Evolutionary conservation across 345 rosid species (phyloP).

Genomic region (Rhizophora apiculata): DNA sequence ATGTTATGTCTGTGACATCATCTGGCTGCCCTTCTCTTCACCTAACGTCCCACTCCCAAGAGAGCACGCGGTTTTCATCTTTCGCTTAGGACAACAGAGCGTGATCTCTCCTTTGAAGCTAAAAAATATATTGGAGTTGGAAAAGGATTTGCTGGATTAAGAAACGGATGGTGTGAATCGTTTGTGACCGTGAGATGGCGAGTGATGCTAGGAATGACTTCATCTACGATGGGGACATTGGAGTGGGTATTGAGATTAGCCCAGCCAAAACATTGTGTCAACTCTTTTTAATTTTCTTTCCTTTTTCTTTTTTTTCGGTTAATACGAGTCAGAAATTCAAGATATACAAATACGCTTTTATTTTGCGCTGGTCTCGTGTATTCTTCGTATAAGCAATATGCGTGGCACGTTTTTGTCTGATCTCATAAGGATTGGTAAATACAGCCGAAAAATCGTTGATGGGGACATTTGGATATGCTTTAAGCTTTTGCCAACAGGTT

Average conservation of each 20-base stretch:
- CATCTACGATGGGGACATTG: constrained; percentile 30
- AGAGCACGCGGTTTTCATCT: constrained; percentile 20
- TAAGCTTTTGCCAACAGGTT: neutral
- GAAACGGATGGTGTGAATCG: constrained; percentile 38
- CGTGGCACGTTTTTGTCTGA: neutral
- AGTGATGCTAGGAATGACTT: constrained; percentile 49
- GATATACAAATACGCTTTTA: too few species aligned
- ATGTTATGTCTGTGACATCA: constrained; percentile 8
- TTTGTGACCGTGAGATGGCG: constrained; percentile 25
- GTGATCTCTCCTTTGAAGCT: constrained; percentile 37
- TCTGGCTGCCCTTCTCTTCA: neutral
- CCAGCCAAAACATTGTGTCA: constrained; percentile 15
- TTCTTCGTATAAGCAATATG: neutral
- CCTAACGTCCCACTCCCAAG: constrained; percentile 23
- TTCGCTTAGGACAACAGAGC: constrained; percentile 13
- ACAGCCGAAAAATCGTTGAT: neutral
- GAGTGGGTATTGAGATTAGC: constrained; percentile 39
- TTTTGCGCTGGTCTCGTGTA: too few species aligned
- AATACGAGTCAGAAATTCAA: too few species aligned
- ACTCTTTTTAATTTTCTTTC: neutral
- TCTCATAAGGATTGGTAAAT: neutral
- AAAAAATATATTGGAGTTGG: neutral
- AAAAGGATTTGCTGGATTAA: constrained; percentile 25
- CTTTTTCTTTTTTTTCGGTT: too few species aligned
- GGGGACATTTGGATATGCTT: neutral